Evolutionary conservation across 2,329 filamentous ascomycete genomes (phyloP).

Genomic region (Colletotrichum noveboracense): DNA sequence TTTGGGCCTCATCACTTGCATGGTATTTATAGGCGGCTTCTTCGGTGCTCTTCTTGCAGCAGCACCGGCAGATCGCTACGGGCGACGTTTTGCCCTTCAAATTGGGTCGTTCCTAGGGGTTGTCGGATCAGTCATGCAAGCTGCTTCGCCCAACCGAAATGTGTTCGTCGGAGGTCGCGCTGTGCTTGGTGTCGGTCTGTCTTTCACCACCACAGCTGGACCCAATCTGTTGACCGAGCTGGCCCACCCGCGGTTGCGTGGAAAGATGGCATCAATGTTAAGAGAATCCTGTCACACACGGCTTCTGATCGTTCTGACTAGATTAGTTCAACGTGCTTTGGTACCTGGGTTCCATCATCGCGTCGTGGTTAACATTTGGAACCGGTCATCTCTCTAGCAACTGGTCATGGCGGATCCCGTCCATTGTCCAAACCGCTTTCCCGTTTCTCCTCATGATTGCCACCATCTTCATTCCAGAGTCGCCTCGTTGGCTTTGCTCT

Average conservation of each 20-base stretch:
- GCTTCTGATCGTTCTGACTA: background rate
- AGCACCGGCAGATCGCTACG: background rate
- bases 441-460: background rate
- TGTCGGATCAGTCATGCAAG: background rate
- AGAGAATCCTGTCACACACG: fast-evolving
- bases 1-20: background rate
- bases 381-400: background rate
- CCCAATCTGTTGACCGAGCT: background rate
- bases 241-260: background rate
- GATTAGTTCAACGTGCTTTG: background rate
- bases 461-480: slow-evolving; percentile 35
- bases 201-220: background rate
- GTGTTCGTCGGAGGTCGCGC: background rate
- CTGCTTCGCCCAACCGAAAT: background rate
- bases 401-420: background rate
- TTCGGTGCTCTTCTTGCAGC: background rate
- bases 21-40: background rate
- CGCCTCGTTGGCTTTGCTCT: slow-evolving; percentile 42
- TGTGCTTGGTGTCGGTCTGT: background rate
- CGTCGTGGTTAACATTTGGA: background rate
- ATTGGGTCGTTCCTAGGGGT: background rate
- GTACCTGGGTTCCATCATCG: background rate
- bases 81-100: background rate
- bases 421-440: background rate
- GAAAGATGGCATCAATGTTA: background rate